Percentiles rank a stretch among this genome's conserved stretches.
phyloP scores from a whole-genome alignment of 371 early-diverging fungal species.

The Nematocida ausubeli region DNA sequence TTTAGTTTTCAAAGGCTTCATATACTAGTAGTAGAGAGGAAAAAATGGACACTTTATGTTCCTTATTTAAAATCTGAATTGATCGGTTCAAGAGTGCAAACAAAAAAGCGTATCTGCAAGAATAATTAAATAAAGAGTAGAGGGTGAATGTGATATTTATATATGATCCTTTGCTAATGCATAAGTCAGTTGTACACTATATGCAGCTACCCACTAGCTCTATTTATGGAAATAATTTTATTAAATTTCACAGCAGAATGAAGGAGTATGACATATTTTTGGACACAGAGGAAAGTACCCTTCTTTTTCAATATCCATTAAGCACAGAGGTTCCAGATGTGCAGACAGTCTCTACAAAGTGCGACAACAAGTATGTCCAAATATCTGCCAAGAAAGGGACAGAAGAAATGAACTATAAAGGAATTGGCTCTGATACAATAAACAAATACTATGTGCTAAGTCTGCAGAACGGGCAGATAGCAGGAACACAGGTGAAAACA shows the following conservation, averaged over 20 bases:
- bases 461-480: neutral
- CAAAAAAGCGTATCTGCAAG: too few species aligned
- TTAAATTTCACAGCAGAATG: neutral
- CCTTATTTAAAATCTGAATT: too few species aligned
- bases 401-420: conserved; percentile 5
- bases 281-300: neutral
- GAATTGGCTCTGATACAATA: neutral
- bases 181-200: too few species aligned
- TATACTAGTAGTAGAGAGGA: too few species aligned
- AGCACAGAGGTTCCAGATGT: neutral
- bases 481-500: conserved; percentile 6
- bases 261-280: conserved; percentile 32
- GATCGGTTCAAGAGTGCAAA: too few species aligned
- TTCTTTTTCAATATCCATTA: conserved; percentile 43
- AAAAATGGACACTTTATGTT: too few species aligned
- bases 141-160: too few species aligned
- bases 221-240: neutral
- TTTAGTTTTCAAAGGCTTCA: too few species aligned
- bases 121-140: too few species aligned
- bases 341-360: conserved; percentile 10
- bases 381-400: neutral
- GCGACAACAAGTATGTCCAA: conserved; percentile 2
- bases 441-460: conserved; percentile 36
- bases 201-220: neutral
- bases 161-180: too few species aligned